Evolutionary conservation across 108 stramenopile species (phyloP), one percentile per base, ranked within the genome.

Genomic region (Fistulifera solaris): DNA sequence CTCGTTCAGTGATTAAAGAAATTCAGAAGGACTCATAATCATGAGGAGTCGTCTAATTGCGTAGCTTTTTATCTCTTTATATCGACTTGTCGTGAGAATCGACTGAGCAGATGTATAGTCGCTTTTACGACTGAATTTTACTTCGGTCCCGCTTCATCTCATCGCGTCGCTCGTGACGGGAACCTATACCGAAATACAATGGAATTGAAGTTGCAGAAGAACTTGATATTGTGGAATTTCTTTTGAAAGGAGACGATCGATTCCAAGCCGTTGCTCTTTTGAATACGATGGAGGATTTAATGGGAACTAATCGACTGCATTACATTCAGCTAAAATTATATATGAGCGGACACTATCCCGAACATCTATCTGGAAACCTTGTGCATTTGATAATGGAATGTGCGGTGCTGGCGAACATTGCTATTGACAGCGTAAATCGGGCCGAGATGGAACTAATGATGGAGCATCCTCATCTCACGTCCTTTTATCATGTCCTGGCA

Each of bases 401-500:
- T 28, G 15, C 53, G 1, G 38, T 38, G 3, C 28, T 21, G 28
- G 19, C 35, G 28, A 54, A 54, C 18, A 5, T 18, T 7, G 35
- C 31, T 17, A 54, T 18, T 13, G 53, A 54, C 8, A 25, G 24
- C 23, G 35, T 54, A 2, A 27, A 27, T n/a, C n/a, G 14, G 2
- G 38, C 24, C 14, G 28, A 21, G 31, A 39, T 3, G 28, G 24
- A 27, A n/a, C 26, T 54, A 15, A 3, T 31, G 12, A 1, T 51
- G 50, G 31, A 54, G 1, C 53, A 54, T n/a, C 31, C 31, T 14
- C 53, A 54, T 21, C 2, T 54, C 5, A 5, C 17, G 2, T 35
- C 14, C 3, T 45, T 58, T 48, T 58, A 58, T 22, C 18, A 58
- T 22, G 57, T 58, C 2, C 43, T 58, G 21, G 57, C 57, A 2